These are phyloP conservation scores for Botrytis tulipae DNA, from an alignment of 2,329 filamentous ascomycete species.

Conservation along the genomic window DNA sequence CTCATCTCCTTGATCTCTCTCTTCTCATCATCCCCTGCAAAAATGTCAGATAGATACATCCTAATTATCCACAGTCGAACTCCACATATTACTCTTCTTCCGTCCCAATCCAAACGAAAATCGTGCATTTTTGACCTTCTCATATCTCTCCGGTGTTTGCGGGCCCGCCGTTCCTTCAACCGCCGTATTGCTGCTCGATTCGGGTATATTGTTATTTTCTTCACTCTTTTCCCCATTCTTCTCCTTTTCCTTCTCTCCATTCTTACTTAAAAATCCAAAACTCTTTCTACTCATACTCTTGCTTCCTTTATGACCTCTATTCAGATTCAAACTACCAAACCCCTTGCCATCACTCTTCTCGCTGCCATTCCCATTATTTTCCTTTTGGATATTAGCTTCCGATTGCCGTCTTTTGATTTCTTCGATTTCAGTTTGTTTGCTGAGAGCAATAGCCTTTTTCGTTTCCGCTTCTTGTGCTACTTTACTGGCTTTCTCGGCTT, in stretches of 20 bases:
- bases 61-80: conserved; percentile 21
- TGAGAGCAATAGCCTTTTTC: conserved; percentile 10
- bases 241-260: conserved; percentile 29
- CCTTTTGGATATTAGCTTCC: conserved; percentile 10
- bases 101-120: conserved; percentile 63
- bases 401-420: conserved; percentile 9
- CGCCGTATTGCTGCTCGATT: conserved; percentile 23
- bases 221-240: conserved; percentile 1
- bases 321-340: conserved; percentile 38
- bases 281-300: conserved; percentile 77
- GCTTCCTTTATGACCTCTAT: conserved; percentile 65
- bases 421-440: conserved; percentile 13
- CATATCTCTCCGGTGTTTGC: conserved; percentile 44
- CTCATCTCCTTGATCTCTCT: conserved; percentile 24
- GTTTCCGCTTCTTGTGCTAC: conserved; percentile 11
- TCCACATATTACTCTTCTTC: conserved; percentile 64
- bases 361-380: conserved; percentile 25
- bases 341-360: conserved; percentile 35
- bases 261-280: conserved; percentile 59
- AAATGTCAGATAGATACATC: conserved; percentile 15
- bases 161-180: conserved; percentile 33
- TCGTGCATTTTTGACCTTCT: conserved; percentile 56
- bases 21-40: conserved; percentile 43
- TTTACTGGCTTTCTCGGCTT: conserved; percentile 12
- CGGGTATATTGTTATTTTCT: conserved; percentile 23